phyloP scores from a whole-genome alignment of 495 filamentous ascomycete genomes.

The Amniculicola lignicola region DNA sequence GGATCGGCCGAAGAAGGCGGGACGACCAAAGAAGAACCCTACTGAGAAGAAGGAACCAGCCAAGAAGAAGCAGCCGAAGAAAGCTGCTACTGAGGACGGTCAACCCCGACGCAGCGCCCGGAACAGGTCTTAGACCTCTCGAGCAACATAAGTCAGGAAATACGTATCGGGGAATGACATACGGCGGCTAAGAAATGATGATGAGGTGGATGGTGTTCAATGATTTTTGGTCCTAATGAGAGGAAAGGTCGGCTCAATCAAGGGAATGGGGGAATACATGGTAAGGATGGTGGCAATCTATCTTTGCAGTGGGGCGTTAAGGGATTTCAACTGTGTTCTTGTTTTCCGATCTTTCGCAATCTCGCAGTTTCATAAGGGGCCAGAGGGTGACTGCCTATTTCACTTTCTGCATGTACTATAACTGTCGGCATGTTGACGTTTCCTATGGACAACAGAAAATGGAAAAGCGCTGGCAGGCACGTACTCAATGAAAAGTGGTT shows the following conservation, averaged over 20 bases:
- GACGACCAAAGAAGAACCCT: constrained; percentile 37
- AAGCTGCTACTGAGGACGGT: constrained; percentile 42
- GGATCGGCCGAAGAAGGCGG: constrained; percentile 6
- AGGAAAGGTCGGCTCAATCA: background rate
- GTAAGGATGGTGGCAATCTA: constrained; percentile 9
- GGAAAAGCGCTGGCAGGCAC: constrained; percentile 16
- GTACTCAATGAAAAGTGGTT: constrained; percentile 18
- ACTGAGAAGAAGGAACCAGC: constrained; percentile 33
- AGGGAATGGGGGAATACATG: background rate
- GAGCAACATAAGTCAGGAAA: background rate
- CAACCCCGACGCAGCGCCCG: constrained; percentile 40
- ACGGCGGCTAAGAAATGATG: background rate
- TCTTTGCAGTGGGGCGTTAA: constrained; percentile 1
- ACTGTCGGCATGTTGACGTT: constrained; percentile 2
- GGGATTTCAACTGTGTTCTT: background rate
- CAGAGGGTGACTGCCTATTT: background rate
- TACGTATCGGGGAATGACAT: background rate
- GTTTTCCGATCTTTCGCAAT: no score
- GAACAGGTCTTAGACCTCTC: constrained; percentile 28
- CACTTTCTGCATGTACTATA: constrained; percentile 18
- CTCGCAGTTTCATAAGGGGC: background rate
- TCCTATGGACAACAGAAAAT: background rate
- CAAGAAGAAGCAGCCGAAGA: constrained; percentile 41
- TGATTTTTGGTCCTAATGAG: background rate
- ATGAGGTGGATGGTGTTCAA: constrained; percentile 2